Evolutionary conservation across 2,329 filamentous ascomycete genomes (phyloP).

Genomic region (Sordariomycetes sp.): DNA sequence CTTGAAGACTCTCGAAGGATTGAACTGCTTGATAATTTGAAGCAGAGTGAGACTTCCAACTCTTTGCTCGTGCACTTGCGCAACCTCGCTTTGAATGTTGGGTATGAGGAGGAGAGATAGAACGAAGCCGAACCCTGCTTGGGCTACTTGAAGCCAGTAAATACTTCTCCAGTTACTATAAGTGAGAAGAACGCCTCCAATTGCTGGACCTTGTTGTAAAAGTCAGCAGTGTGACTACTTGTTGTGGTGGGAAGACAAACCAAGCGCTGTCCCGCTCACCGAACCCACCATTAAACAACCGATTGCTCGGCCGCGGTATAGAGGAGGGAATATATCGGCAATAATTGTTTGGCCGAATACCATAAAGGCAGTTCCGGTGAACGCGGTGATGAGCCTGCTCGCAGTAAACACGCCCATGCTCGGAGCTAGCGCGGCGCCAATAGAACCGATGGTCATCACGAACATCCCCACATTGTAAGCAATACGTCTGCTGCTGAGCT

Average conservation of each 20-base stretch:
- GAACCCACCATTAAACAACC: slow-evolving; percentile 5
- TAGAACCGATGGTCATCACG: slow-evolving; percentile 4
- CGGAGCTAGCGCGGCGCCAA: slow-evolving; percentile 6
- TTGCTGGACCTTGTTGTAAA: slow-evolving; percentile 4
- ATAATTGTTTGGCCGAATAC: slow-evolving; percentile 8
- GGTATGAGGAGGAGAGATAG: slow-evolving; percentile 14
- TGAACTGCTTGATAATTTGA: slow-evolving; percentile 7
- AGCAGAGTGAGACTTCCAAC: background rate
- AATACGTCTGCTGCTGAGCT: no score
- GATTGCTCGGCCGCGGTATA: slow-evolving; percentile 5
- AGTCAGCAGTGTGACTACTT: background rate
- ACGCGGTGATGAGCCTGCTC: slow-evolving; percentile 6
- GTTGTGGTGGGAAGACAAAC: slow-evolving; percentile 2
- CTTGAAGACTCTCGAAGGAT: slow-evolving; percentile 13
- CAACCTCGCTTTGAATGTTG: slow-evolving; percentile 6
- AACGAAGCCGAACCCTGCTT: slow-evolving; percentile 13
- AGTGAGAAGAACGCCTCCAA: slow-evolving; percentile 15
- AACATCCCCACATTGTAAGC: slow-evolving; percentile 5
- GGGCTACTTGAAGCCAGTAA: slow-evolving; percentile 11
- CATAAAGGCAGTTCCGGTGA: slow-evolving; percentile 8
- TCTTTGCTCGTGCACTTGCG: slow-evolving; percentile 2
- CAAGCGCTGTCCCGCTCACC: slow-evolving; percentile 6
- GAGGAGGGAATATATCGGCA: slow-evolving; percentile 6
- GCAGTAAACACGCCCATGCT: slow-evolving; percentile 6
- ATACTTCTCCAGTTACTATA: slow-evolving; percentile 16